These are phyloP conservation scores for Dothistroma septosporum DNA, from an alignment of 2,329 filamentous ascomycete species.

Conservation along the genomic window DNA sequence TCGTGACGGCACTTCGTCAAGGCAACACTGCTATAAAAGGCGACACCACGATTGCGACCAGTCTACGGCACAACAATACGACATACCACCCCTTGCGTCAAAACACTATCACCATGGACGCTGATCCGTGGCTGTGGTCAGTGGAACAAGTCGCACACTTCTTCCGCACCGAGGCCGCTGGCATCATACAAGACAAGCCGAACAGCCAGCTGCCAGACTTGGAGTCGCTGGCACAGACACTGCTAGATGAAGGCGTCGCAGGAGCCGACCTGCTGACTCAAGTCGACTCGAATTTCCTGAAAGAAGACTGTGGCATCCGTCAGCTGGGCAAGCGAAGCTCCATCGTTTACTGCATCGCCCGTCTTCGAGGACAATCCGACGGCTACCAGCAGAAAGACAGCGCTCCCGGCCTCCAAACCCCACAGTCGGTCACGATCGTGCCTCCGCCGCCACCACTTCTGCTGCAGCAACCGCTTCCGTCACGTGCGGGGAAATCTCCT, in stretches of 20 bases:
- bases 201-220: slow-evolving; percentile 50
- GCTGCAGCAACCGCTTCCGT: background rate
- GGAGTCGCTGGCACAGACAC: slow-evolving; percentile 47
- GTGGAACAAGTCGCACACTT: slow-evolving; percentile 62
- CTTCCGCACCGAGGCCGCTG: slow-evolving; percentile 51
- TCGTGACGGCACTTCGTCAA: background rate
- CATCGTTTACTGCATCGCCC: slow-evolving; percentile 55
- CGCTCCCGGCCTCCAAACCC: slow-evolving; percentile 10
- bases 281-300: slow-evolving; percentile 47
- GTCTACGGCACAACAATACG: slow-evolving; percentile 8
- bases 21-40: background rate
- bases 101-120: slow-evolving; percentile 27
- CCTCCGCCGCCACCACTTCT: background rate
- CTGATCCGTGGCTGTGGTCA: slow-evolving; percentile 73
- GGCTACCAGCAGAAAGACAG: background rate
- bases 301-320: slow-evolving; percentile 56
- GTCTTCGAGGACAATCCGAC: slow-evolving; percentile 40
- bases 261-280: slow-evolving; percentile 60
- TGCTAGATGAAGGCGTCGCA: slow-evolving; percentile 62
- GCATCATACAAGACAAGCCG: slow-evolving; percentile 26
- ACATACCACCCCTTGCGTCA: background rate
- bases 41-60: background rate
- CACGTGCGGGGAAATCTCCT: slow-evolving; percentile 9
- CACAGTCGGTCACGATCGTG: slow-evolving; percentile 9
- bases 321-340: slow-evolving; percentile 56